Evolutionary conservation across 169 alveolate species (phyloP), one percentile per base, ranked within the genome.

Genomic region (Plasmodium knowlesi): DNA sequence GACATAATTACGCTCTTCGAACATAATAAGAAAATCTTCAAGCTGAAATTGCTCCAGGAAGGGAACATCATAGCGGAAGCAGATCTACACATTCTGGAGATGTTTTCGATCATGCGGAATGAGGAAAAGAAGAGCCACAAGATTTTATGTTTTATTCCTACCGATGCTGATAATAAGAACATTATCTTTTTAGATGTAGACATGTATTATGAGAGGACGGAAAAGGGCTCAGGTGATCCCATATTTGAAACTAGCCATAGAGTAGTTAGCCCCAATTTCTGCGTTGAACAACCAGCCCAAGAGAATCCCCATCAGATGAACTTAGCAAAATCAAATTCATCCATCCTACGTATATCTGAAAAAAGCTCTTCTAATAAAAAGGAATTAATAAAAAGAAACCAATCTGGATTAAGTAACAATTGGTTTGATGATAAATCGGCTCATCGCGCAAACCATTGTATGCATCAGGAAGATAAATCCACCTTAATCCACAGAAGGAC

Each of bases 141-240:
- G 34, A 89, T 71, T 32, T 37, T 89, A 46, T 89, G 94, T 43
- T 89, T 89, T 39, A 43, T 86, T 46, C 25, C 80, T 12, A 37
- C 32, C 3, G 72, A 61, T 39, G n/a, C 54, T 19, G 34, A 19
- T 25, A 16, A 81, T 57, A 89, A 39, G 32, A 82, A 89, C 12
- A 67, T 89, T 16, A 16, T 89, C 50, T 89, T 89, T 89, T 61
- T 89, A 89, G 94, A 89, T 89, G 43, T 89, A 30, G 88, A 89
- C 22, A 73, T 89, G n/a, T 79, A 79, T 41, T 89, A 89, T 89
- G 32, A 89, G 16, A n/a, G 78, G 43, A 70, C 70, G 54, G 57
- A 79, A 89, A 39, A 70, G 9, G 32, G 22, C 43, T 79, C 94
- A 3, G 30, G 34, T 14, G 28, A 43, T 0, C 84, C 90, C 37